Base-by-base conservation (phyloP, 805 yeast genomes). In the Sugiyamaella mastotermitis region DNA sequence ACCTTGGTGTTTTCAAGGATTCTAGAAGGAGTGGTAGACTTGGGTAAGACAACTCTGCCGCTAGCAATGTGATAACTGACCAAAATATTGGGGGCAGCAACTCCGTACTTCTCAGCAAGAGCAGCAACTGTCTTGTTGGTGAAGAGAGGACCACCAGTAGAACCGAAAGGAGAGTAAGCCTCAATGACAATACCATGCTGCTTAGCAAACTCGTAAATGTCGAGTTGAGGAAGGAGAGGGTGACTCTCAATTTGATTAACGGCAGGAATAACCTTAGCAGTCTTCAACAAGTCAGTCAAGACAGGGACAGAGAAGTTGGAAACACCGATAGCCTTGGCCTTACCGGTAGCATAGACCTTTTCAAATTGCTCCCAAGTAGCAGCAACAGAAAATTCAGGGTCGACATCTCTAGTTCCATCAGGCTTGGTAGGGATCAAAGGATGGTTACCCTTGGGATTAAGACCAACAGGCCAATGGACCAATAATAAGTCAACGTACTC, bases 401-500 rank as follows among this genome's bases (percentile, higher is more conserved):
- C 61, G 34, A 34, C 35, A 48, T 66, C 73, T 37, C 66, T 58
- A 4, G 54, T 43, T 17, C 72, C 71, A 31, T 47, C 68, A 16
- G 61, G 60, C 32, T 52, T 51, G 13, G 49, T 44, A 27, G 77
- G 76, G 38, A 65, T 47, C 4, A 56, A 47, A 4, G 63, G 65
- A 30, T 62, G 65, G 25, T 53, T 62, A 17, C 59, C 63, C 51
- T 62, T 67, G 31, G 67, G 60, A 46, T 56, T 71, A 42, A 72
- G 57, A 9, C 80, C 65, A 29, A 73, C 72, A 4, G 95, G 95
- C 94, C 94, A 85, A 61, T 85, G 95, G 57, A 84, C 71, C 54
- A 85, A 68, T 56, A 78, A 78, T 42, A 85, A 64, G 56, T 85
- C 95, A 37, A 85, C 80, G 52, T 85, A 85, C 35, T 80, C 90